phyloP scores from a whole-genome alignment of 306 rosid species.

The Lathyrus oleraceus region DNA sequence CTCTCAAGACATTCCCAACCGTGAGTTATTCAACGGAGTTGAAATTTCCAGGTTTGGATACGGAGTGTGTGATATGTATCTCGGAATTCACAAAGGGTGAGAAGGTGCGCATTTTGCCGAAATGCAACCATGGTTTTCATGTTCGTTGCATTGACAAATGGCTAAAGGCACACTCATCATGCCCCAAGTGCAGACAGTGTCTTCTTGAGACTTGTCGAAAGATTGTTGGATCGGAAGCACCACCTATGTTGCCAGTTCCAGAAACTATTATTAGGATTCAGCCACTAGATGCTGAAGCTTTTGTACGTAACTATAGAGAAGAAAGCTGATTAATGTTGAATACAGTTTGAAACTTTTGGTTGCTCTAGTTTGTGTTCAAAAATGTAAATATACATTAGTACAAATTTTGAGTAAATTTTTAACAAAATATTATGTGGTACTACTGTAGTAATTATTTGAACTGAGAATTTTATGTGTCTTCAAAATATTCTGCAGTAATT shows the following conservation, averaged over 20 bases:
- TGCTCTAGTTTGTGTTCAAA: slow-evolving; percentile 4
- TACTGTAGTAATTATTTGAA: slow-evolving; percentile 1
- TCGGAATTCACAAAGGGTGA: slow-evolving; percentile 66
- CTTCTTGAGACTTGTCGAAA: slow-evolving; percentile 70
- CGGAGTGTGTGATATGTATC: slow-evolving; percentile 77
- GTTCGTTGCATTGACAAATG: slow-evolving; percentile 83
- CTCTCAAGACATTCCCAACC: slow-evolving; percentile 62
- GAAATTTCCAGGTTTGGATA: slow-evolving; percentile 54
- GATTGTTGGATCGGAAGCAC: slow-evolving; percentile 54
- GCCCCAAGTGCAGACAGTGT: slow-evolving; percentile 89
- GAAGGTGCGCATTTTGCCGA: slow-evolving; percentile 69
- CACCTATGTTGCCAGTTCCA: slow-evolving; percentile 33
- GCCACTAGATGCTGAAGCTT: slow-evolving; percentile 62
- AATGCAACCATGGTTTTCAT: slow-evolving; percentile 88
- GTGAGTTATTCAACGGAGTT: slow-evolving; percentile 56
- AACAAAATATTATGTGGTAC: slow-evolving; percentile 3
- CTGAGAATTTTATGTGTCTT: neutral
- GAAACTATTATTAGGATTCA: slow-evolving; percentile 49
- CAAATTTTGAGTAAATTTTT: slow-evolving; percentile 17
- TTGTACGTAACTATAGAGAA: slow-evolving; percentile 56
- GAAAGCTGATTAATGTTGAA: slow-evolving; percentile 3
- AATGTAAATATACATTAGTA: slow-evolving; percentile 25
- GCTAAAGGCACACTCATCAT: slow-evolving; percentile 79
- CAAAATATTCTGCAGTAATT: neutral
- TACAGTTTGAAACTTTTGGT: slow-evolving; percentile 11